A percentile compares a stretch with the other conserved stretches of the same genome.
Conservation (phyloP, 176 grass and related monocot genomes). For the Musa acuminata region DNA sequence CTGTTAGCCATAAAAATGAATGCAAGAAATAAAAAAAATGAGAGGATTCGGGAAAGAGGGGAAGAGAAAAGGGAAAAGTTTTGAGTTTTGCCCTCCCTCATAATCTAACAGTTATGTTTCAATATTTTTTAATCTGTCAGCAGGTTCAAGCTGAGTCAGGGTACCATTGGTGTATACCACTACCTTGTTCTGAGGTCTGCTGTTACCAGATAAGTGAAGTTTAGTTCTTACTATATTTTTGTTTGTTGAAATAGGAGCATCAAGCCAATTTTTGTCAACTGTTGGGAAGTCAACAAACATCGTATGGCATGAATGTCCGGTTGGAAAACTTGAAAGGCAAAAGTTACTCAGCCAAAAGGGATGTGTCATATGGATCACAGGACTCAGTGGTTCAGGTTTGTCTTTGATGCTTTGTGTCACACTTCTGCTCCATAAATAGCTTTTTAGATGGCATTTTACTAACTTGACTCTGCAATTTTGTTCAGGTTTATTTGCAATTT, state of each 20-base stretch:
- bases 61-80: too few relatives aligned
- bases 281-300: conserved; percentile 8
- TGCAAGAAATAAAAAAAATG: too few relatives aligned
- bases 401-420: neutral
- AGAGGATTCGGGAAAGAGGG: too few relatives aligned
- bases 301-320: conserved; percentile 9
- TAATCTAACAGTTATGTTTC: too few relatives aligned
- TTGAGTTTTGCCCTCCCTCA: too few relatives aligned
- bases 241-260: neutral
- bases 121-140: too few relatives aligned
- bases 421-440: too few relatives aligned
- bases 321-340: conserved; percentile 9
- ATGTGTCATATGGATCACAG: conserved; percentile 9
- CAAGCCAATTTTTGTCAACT: neutral
- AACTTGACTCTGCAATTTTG: too few relatives aligned
- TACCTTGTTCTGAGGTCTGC: neutral
- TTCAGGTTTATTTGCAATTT: too few relatives aligned
- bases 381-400: conserved; percentile 11
- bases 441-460: too few relatives aligned
- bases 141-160: neutral
- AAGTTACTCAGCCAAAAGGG: neutral
- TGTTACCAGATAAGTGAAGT: neutral
- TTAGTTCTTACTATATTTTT: neutral
- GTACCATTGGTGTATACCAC: neutral
- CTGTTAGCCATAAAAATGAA: too few relatives aligned